Conservation (phyloP, 2,329 filamentous ascomycete genomes). For the Ophiosphaerella korrae region DNA sequence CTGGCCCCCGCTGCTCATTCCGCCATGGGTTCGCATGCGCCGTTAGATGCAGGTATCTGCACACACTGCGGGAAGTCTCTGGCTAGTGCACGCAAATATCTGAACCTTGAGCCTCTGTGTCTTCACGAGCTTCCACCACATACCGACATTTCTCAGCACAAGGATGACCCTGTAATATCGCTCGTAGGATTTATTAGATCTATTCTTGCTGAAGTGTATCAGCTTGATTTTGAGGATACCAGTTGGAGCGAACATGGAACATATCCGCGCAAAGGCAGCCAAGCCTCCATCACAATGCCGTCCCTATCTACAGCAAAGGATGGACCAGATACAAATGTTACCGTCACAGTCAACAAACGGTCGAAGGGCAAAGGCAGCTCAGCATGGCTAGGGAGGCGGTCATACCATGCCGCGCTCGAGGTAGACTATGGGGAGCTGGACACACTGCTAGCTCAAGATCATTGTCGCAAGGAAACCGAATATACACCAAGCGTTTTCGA, state of each 20-base stretch:
- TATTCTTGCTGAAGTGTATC: constrained; percentile 23
- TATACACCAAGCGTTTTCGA: constrained; percentile 64
- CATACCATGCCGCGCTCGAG: constrained; percentile 55
- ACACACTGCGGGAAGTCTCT: neutral
- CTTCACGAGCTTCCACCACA: constrained; percentile 27
- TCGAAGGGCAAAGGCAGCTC: constrained; percentile 47
- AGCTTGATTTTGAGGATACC: constrained; percentile 20
- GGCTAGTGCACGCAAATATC: constrained; percentile 5
- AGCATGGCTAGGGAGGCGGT: constrained; percentile 66
- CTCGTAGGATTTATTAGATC: constrained; percentile 20
- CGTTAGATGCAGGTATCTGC: neutral
- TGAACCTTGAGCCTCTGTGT: constrained; percentile 12
- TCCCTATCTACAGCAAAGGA: constrained; percentile 1
- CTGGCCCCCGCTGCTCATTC: neutral
- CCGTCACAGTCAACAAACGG: constrained; percentile 19
- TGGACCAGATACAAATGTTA: neutral
- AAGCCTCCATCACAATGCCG: constrained; percentile 15
- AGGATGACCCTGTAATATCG: neutral
- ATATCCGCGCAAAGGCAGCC: constrained; percentile 13
- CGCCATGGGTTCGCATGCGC: neutral
- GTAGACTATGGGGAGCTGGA: constrained; percentile 68
- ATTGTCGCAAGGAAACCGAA: constrained; percentile 61
- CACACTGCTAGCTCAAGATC: constrained; percentile 62
- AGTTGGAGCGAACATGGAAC: constrained; percentile 14
- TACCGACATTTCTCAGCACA: constrained; percentile 8